These are phyloP conservation scores for Rhizopogon vulgaris DNA, from an alignment of 768 basidiomycete species.

Conservation along the genomic window DNA sequence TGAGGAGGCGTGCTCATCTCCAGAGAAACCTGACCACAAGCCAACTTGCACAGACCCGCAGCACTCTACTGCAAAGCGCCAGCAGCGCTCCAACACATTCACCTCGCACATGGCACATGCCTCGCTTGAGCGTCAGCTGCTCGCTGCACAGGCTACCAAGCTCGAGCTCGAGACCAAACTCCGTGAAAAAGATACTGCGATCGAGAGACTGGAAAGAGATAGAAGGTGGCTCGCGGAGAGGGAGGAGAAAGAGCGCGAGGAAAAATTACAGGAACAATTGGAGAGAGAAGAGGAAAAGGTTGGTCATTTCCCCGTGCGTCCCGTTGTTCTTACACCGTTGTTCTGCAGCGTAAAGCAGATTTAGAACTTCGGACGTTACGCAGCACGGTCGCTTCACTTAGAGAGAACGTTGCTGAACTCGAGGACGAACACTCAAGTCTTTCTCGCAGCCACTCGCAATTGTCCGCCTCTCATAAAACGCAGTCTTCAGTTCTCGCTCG, in stretches of 20 bases:
- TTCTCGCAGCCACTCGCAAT: constrained; percentile 42
- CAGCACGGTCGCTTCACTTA: constrained; percentile 39
- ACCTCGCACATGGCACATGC: constrained; percentile 56
- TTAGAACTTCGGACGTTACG: constrained; percentile 48
- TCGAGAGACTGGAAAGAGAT: constrained; percentile 67
- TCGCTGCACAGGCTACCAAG: constrained; percentile 53
- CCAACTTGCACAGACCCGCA: constrained; percentile 46
- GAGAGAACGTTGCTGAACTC: constrained; percentile 56
- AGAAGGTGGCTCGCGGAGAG: constrained; percentile 62
- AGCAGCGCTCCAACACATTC: constrained; percentile 58
- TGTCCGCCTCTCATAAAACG: constrained; percentile 43
- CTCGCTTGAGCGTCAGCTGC: constrained; percentile 61
- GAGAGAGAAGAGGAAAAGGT: constrained; percentile 59
- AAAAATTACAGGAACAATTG: constrained; percentile 52
- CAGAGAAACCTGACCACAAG: constrained; percentile 1
- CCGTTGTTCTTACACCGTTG: not conserved
- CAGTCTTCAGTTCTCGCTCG: constrained; percentile 44
- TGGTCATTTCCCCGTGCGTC: constrained; percentile 8
- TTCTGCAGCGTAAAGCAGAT: constrained; percentile 40
- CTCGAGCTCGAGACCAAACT: constrained; percentile 64
- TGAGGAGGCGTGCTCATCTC: not conserved
- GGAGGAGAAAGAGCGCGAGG: constrained; percentile 62
- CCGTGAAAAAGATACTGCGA: constrained; percentile 52
- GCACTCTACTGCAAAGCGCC: constrained; percentile 59
- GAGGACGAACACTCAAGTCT: constrained; percentile 48